Conservation (phyloP, 2,329 filamentous ascomycete genomes). For the Berkeleyomyces basicola region DNA sequence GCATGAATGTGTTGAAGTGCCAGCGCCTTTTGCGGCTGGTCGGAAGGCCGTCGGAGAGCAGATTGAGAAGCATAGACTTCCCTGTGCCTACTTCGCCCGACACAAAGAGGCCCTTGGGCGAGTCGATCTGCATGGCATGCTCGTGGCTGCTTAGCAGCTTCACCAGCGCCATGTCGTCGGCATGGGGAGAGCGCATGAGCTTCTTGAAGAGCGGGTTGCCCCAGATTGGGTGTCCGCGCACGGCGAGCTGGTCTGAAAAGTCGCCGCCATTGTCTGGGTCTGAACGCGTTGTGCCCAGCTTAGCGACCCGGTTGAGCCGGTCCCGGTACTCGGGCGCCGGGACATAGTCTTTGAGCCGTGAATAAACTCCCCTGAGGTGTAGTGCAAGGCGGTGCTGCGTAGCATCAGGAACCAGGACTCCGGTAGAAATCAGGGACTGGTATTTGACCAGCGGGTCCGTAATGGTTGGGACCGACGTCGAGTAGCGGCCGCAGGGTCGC, state of each 20-base stretch:
- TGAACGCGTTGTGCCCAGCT: constrained; percentile 24
- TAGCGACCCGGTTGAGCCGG: constrained; percentile 43
- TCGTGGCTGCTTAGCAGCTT: constrained; percentile 54
- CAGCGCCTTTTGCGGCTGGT: constrained; percentile 56
- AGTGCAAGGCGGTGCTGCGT: constrained; percentile 57
- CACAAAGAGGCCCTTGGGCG: constrained; percentile 57
- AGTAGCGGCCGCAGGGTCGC: constrained; percentile 18
- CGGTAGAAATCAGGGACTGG: constrained; percentile 50
- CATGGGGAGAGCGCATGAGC: constrained; percentile 30
- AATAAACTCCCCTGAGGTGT: constrained; percentile 62
- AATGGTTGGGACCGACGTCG: constrained; percentile 36
- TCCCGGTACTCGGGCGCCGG: constrained; percentile 53
- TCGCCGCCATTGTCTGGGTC: constrained; percentile 17
- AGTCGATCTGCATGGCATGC: constrained; percentile 52
- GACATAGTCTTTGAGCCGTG: constrained; percentile 60
- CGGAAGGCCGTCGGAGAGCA: constrained; percentile 63
- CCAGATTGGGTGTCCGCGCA: constrained; percentile 37
- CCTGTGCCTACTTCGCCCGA: constrained; percentile 72
- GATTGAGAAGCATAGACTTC: constrained; percentile 71
- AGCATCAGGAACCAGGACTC: constrained; percentile 49
- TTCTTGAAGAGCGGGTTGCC: constrained; percentile 41
- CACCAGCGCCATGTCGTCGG: constrained; percentile 35
- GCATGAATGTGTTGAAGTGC: constrained; percentile 80
- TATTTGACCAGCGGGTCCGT: constrained; percentile 66
- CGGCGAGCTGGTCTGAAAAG: constrained; percentile 25